Evolutionary conservation across 768 basidiomycete species (phyloP).

Genomic region (Candolleomyces eurysporus): DNA sequence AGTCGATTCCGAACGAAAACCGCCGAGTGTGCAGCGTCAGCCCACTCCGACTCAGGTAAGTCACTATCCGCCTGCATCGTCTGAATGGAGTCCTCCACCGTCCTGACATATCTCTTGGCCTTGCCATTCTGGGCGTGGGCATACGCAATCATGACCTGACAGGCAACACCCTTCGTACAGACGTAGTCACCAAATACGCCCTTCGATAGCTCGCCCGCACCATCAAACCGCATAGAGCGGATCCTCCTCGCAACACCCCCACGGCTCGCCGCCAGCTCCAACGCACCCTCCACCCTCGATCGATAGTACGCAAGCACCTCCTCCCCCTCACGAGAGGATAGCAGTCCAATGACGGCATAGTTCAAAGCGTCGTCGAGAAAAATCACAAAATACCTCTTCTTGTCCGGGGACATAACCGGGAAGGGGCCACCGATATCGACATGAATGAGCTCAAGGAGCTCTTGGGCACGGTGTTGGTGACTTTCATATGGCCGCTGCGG

Average conservation of each 20-base stretch:
- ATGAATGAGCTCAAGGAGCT: constrained; percentile 22
- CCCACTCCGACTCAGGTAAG: constrained; percentile 20
- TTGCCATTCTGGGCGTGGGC: constrained; percentile 40
- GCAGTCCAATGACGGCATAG: constrained; percentile 10
- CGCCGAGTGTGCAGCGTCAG: constrained; percentile 11
- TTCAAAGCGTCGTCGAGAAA: constrained; percentile 20
- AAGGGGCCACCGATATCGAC: constrained; percentile 26
- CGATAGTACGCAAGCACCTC: constrained; percentile 2
- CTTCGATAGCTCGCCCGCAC: background rate
- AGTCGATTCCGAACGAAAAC: constrained; percentile 20
- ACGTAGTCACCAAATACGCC: constrained; percentile 1
- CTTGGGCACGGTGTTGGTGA: constrained; percentile 6
- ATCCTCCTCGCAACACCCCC: background rate
- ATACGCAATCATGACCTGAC: constrained; percentile 24
- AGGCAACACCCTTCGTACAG: constrained; percentile 15
- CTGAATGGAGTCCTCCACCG: constrained; percentile 26
- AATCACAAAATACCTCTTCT: constrained; percentile 14
- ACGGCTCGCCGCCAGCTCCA: background rate
- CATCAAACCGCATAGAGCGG: background rate
- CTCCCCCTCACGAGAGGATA: background rate
- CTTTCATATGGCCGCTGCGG: constrained; percentile 10
- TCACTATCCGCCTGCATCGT: constrained; percentile 24
- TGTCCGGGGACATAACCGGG: constrained; percentile 5
- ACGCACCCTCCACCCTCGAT: background rate
- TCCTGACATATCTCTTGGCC: constrained; percentile 36